Percentiles rank a stretch among this genome's conserved stretches.
Conservation (phyloP, 2,329 filamentous ascomycete species). For the Fusarium gaditjirri region DNA sequence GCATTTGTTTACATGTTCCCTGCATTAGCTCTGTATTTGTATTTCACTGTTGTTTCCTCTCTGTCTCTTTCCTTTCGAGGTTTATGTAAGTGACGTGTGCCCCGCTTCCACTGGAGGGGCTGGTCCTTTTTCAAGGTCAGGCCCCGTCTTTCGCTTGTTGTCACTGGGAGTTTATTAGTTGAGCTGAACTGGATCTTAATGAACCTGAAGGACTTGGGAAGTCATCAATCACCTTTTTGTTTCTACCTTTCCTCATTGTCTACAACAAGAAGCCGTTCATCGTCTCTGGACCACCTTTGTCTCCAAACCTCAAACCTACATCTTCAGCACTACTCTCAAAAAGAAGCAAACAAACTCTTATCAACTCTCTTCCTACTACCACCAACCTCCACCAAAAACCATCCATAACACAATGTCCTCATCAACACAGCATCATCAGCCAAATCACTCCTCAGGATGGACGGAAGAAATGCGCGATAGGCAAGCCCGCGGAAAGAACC, state of each 20-base stretch:
- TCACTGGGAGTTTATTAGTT: constrained; percentile 5
- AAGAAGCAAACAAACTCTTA: background rate
- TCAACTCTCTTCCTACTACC: background rate
- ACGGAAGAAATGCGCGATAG: constrained; percentile 65
- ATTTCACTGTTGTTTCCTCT: background rate
- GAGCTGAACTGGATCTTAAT: background rate
- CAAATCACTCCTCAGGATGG: constrained; percentile 48
- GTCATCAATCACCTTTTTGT: background rate
- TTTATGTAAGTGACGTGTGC: constrained; percentile 11
- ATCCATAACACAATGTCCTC: constrained; percentile 26
- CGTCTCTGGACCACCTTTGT: background rate
- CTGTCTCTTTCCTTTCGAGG: background rate
- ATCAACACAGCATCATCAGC: constrained; percentile 50
- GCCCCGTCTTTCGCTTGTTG: background rate
- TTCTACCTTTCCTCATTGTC: background rate
- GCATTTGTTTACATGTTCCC: constrained; percentile 26
- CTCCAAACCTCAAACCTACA: background rate
- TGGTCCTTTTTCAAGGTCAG: constrained; percentile 1
- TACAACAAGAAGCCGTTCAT: background rate
- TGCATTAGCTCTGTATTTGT: constrained; percentile 16
- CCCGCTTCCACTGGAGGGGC: constrained; percentile 16
- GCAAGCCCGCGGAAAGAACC: constrained; percentile 69
- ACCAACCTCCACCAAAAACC: background rate
- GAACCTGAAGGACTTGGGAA: constrained; percentile 1
- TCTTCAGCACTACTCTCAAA: background rate